Evolutionary conservation across 495 filamentous ascomycete genomes (phyloP), one percentile per base, ranked within the genome.

Genomic region (Aspergillus avenaceus): DNA sequence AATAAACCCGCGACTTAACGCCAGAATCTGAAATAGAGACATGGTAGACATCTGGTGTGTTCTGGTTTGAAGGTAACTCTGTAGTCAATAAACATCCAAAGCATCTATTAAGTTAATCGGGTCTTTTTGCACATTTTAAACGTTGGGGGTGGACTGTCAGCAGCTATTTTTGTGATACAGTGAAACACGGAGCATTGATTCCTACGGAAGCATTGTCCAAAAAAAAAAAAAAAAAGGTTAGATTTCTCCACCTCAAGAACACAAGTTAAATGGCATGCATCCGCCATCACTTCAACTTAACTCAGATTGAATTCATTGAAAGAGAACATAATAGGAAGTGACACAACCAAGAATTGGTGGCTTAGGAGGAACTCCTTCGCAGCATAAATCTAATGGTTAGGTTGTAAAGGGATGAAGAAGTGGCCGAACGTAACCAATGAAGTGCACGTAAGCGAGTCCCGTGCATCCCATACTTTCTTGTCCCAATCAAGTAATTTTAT

Each of bases 1-100:
- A 12, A 46, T 36, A 12, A 72, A 52, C 26, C 50, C 25, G n/a
- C 47, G 26, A 1, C 49, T 23, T 16, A 54, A 52, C 24, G 37
- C 16, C 5, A 64, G n/a, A 21, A 19, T 5, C 2, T 16, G n/a
- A 38, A 8, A 38, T 9, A 38, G 34, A 38, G 34, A 38, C 34
- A 38, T 38, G 4, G 18, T 8, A 5, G 11, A 19, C 16, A 9
- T n/a, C n/a, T 11, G 21, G 16, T 38, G 16, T 4, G 12, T 18
- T 19, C 8, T 19, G 21, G 34, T 21, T 11, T 19, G 13, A 8
- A n/a, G 21, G n/a, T 14, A 38, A n/a, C 34, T 38, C 6, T 38
- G 16, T n/a, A 38, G 34, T 21, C 13, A 38, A 9, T 21, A 19
- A 12, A 36, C 4, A 19, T 18, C 34, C 11, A 19, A 14, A 14